Evolutionary conservation across 202 grass and related monocot genomes (phyloP), one percentile per base, ranked within the genome.

Genomic region (Zizania palustris): DNA sequence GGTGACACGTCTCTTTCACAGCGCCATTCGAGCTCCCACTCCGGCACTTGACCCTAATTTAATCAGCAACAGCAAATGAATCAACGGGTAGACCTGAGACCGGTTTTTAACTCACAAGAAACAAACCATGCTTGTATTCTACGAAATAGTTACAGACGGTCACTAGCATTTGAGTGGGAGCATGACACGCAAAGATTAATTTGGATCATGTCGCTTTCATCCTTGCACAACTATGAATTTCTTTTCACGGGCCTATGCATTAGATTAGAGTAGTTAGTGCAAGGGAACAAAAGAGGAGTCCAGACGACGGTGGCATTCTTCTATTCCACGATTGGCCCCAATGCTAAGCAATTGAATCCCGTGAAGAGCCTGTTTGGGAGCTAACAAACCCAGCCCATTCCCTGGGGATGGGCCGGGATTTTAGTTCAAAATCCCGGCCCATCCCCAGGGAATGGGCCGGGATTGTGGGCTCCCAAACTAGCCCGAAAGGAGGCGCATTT

Each of bases 241-340:
- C 15, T 49, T 53, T n/a, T 54, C 51, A 55, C 20, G 51, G 19
- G 51, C 7, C 12, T 11, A 0, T 6, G 34, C 48, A 20, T 14
- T 14, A 6, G 21, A 20, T 4, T 36, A 28, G 28, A 28, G 28
- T 28, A 28, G 28, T 28, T 28, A 36, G 51, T 8, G 28, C 58
- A 65, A 67, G 48, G 19, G 7, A 67, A 61, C 74, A 83, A 79
- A 70, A 79, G 12, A 83, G 62, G 61, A 83, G 85, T 83, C 28
- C 28, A 28, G 28, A 28, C 28, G 28, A 28, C 28, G 28, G 28
- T 28, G 28, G 28, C 28, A 28, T 28, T 28, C 28, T 28, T 28
- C 28, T 28, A 28, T 28, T 28, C 28, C 1, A 28, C 28, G 28
- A 28, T 28, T 28, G 28, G 28, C 28, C 28, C 1, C 28, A 2